Base-by-base conservation (phyloP, 1,284 basidiomycete species). In the Boletus smithii region DNA sequence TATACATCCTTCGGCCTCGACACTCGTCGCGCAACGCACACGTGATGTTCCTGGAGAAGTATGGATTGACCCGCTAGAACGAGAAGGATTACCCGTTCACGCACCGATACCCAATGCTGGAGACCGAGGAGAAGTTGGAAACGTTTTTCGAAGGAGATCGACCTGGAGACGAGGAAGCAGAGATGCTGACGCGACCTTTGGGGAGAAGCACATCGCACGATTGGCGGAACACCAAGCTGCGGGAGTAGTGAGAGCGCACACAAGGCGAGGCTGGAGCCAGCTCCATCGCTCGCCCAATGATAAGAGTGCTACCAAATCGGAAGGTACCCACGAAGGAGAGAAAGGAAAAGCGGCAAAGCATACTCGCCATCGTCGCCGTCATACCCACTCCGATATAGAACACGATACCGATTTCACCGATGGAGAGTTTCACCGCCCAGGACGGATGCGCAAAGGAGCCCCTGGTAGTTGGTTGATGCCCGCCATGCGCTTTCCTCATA, bases 31-130 rank as follows among this genome's bases (percentile, higher is more conserved):
- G 1, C 55, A 56, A 10, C 59, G 62, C 53, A 67, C 64, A 0
- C 63, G 60, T 26, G 49, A 64, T 16, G 64, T 73, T 9, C 73
- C 74, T 0, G 72, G 69, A 26, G 66, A 68, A 44, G 68, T 64
- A 34, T 73, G 67, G 48, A 76, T 77, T 44, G 68, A 70, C 39
- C 67, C 69, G 2, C 43, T 62, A 13, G 75, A 77, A 51, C 66
- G 60, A 35, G 72, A 68, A 17, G 75, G 76, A 1, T 54, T 77
- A 23, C 74, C 75, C 0, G n/a, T 58, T 1, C 48, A 54, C 3
- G 33, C 50, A 18, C 53, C 51, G 3, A 49, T 46, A 24, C 37
- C 48, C 17, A 31, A 22, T n/a, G 0, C 10, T 14, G 46, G 47
- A 29, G 35, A 29, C n/a, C 24, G 31, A 20, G 44, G 31, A 22